Evolutionary conservation across 768 basidiomycete species (phyloP).

Genomic region (Leccinum pellstonianum): DNA sequence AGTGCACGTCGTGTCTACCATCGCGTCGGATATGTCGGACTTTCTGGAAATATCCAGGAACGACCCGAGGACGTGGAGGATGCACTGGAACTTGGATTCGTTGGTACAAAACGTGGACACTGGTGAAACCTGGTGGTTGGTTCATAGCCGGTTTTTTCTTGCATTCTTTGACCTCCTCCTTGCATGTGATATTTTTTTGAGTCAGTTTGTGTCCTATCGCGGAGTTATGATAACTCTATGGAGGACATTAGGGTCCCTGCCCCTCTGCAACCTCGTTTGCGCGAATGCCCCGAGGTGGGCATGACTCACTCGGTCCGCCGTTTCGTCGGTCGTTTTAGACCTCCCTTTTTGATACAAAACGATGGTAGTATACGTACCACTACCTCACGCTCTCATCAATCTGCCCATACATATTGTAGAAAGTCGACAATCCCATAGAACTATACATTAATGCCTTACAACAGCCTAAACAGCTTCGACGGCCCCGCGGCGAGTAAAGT

Average conservation of each 20-base stretch:
- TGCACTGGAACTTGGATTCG: conserved; percentile 54
- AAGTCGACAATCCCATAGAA: not conserved
- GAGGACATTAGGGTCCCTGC: no score
- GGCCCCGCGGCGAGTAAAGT: conserved; percentile 44
- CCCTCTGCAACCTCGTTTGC: no score
- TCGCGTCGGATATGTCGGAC: conserved; percentile 51
- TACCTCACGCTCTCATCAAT: not conserved
- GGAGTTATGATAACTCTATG: no score
- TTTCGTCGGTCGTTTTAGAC: no score
- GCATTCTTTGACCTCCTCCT: not conserved
- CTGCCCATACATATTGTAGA: not conserved
- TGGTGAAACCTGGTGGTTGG: conserved; percentile 39
- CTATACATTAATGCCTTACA: not conserved
- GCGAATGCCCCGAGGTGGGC: no score
- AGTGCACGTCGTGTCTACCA: conserved; percentile 51
- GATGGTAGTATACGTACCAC: not conserved
- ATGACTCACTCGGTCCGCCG: no score
- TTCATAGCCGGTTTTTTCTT: not conserved
- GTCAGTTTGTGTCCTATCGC: no score
- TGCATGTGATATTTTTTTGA: no score
- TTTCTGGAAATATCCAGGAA: conserved; percentile 36
- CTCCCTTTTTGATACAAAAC: no score
- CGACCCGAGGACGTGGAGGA: conserved; percentile 43
- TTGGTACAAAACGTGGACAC: conserved; percentile 47
- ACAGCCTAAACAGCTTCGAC: not conserved